Evolutionary conservation across 306 rosid species (phyloP).

Genomic region (Ziziphus jujuba): DNA sequence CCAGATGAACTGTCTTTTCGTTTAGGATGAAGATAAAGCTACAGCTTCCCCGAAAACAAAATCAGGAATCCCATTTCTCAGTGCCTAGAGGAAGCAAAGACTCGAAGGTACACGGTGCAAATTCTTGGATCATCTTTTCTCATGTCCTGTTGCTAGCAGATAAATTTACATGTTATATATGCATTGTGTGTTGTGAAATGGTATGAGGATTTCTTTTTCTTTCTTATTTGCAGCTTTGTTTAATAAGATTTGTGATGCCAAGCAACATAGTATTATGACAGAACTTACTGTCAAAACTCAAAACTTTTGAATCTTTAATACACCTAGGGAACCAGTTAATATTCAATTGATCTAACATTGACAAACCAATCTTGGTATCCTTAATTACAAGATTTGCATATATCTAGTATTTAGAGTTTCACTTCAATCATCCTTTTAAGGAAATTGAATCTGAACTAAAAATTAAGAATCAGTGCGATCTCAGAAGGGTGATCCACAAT

Average conservation of each 20-base stretch:
- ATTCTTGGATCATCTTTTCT: neutral
- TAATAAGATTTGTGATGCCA: neutral
- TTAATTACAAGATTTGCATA: too few species aligned
- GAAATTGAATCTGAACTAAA: neutral
- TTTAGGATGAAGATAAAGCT: slow-evolving; percentile 16
- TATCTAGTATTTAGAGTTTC: too few species aligned
- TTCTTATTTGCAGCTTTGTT: neutral
- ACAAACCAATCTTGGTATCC: too few species aligned
- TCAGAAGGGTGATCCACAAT: neutral
- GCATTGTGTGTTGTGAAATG: too few species aligned
- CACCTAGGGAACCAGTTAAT: neutral
- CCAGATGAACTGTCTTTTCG: slow-evolving; percentile 20
- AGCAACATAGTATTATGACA: neutral
- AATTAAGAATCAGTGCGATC: neutral
- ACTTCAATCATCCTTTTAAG: neutral
- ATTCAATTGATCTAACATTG: too few species aligned
- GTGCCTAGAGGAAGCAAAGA: slow-evolving; percentile 29
- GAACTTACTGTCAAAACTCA: neutral
- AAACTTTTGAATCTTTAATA: neutral
- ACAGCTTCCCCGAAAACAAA: neutral
- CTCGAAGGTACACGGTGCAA: slow-evolving; percentile 27
- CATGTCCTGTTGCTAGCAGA: slow-evolving; percentile 8
- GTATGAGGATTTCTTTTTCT: neutral
- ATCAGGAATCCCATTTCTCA: slow-evolving; percentile 14
- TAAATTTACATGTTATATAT: too few species aligned